Conservation (phyloP, 805 yeast species). For the Scheffersomyces coipomensis region DNA sequence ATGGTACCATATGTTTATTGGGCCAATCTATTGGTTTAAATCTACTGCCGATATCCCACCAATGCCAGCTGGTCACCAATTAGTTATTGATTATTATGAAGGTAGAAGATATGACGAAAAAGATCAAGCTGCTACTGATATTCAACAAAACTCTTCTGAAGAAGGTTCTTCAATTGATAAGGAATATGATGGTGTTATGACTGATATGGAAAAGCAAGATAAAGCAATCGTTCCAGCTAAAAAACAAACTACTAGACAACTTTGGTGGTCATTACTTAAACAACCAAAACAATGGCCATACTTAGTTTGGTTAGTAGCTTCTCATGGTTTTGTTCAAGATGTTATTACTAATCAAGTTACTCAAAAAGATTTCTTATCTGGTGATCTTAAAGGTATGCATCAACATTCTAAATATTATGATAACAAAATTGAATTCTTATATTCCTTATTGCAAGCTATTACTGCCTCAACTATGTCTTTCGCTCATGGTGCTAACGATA, state of each 20-base stretch:
- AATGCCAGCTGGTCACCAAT: slow-evolving; percentile 54
- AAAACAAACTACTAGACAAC: slow-evolving; percentile 32
- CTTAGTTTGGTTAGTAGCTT: slow-evolving; percentile 46
- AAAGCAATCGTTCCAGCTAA: slow-evolving; percentile 14
- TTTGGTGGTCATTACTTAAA: slow-evolving; percentile 41
- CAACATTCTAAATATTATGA: slow-evolving; percentile 62
- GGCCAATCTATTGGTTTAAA: slow-evolving; percentile 56
- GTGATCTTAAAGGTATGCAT: slow-evolving; percentile 52
- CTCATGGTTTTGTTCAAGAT: slow-evolving; percentile 67
- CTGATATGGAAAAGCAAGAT: slow-evolving; percentile 2
- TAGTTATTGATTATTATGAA: slow-evolving; percentile 62
- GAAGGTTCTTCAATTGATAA: background rate
- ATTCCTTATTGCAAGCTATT: slow-evolving; percentile 64
- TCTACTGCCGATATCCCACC: slow-evolving; percentile 63
- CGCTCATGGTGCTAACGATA: slow-evolving; percentile 82
- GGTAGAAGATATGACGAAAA: slow-evolving; percentile 48
- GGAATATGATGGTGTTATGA: background rate
- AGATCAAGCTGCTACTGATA: slow-evolving; percentile 1
- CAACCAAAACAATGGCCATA: slow-evolving; percentile 55
- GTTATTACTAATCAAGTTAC: slow-evolving; percentile 50
- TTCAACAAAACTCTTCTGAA: background rate
- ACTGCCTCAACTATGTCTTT: slow-evolving; percentile 81
- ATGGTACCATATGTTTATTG: slow-evolving; percentile 54
- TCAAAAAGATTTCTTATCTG: slow-evolving; percentile 39
- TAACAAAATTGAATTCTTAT: slow-evolving; percentile 66